phyloP scores from a whole-genome alignment of 306 rosid genomes.

The Quercus agrifolia region DNA sequence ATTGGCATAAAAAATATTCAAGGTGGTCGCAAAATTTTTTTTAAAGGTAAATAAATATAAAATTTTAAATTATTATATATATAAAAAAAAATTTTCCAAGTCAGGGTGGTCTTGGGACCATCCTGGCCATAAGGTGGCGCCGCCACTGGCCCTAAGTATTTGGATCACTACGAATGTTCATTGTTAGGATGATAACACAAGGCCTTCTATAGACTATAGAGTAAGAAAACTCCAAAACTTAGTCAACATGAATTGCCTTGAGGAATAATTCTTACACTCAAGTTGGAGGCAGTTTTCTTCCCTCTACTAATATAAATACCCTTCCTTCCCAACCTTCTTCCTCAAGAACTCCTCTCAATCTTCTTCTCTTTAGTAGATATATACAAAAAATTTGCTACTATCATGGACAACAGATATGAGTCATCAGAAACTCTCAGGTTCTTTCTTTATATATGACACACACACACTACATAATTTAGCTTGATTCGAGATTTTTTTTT shows the following conservation, averaged over 20 bases:
- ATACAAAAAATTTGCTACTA: neutral
- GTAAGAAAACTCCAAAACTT: conserved; percentile 5
- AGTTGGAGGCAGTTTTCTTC: conserved; percentile 26
- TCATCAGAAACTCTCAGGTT: conserved; percentile 65
- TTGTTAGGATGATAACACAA: neutral
- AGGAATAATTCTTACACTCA: conserved; percentile 32
- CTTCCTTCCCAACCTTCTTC: conserved; percentile 11
- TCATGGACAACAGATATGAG: conserved; percentile 55
- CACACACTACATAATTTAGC: neutral
- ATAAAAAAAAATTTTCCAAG: too few relatives aligned
- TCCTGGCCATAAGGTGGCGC: too few relatives aligned
- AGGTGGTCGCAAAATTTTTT: too few relatives aligned
- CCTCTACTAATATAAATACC: conserved; percentile 44
- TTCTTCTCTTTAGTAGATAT: neutral
- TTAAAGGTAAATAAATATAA: too few relatives aligned
- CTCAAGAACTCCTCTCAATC: conserved; percentile 16
- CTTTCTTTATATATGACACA: conserved; percentile 1
- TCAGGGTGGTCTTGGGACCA: too few relatives aligned
- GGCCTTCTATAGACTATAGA: neutral
- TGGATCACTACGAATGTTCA: conserved; percentile 40
- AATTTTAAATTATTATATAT: too few relatives aligned
- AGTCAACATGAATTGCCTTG: neutral
- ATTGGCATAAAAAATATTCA: too few relatives aligned
- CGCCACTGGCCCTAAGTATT: conserved; percentile 26
- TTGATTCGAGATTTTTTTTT: too few relatives aligned